Conservation (phyloP, 495 filamentous ascomycete species). For the Penicillium desertorum region DNA sequence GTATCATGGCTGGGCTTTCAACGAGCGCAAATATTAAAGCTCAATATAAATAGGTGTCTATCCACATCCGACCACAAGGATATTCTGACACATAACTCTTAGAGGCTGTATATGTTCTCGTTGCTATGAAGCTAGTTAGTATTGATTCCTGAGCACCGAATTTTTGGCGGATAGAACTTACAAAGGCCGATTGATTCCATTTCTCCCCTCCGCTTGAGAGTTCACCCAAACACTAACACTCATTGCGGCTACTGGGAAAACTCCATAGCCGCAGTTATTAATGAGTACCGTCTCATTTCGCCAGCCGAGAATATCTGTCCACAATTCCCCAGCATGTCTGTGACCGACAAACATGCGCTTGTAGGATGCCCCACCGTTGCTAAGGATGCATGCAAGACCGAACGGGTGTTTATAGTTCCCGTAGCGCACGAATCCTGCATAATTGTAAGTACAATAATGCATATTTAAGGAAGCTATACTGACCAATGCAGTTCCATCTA, state of each 20-base stretch:
- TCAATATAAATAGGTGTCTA: not conserved
- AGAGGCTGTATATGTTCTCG: not conserved
- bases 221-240: constrained; percentile 64
- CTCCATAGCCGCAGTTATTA: constrained; percentile 53
- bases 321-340: constrained; percentile 57
- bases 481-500: constrained; percentile 61
- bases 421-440: constrained; percentile 56
- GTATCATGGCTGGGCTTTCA: not conserved
- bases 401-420: constrained; percentile 52
- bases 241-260: constrained; percentile 53
- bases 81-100: not conserved
- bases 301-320: constrained; percentile 63
- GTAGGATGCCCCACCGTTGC: constrained; percentile 45
- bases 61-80: not conserved
- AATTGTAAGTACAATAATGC: not conserved
- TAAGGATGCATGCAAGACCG: constrained; percentile 60
- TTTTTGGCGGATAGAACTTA: constrained; percentile 7
- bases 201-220: constrained; percentile 26
- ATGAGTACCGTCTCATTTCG: constrained; percentile 50
- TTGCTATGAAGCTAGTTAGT: not conserved
- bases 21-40: not conserved
- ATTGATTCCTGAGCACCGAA: not conserved
- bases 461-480: constrained; percentile 4
- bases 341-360: constrained; percentile 66
- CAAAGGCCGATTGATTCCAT: constrained; percentile 16